Evolutionary conservation across 2,329 filamentous ascomycete species (phyloP).

Genomic region (Fonsecaea monophora): DNA sequence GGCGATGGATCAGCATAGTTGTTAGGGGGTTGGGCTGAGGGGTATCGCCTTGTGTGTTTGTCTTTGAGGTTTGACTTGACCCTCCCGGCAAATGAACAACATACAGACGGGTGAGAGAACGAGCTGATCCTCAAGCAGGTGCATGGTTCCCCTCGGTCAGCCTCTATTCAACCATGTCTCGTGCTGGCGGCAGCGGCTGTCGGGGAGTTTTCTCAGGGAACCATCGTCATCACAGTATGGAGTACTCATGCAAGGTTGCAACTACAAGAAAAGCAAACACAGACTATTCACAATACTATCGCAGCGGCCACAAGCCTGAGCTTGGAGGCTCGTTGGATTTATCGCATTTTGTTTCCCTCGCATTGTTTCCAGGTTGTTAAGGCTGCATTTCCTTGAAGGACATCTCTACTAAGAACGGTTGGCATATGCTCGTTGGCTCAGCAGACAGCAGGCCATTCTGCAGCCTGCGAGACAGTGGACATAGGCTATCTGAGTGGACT

Average conservation of each 20-base stretch:
- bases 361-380: not conserved
- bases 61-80: conserved; percentile 4
- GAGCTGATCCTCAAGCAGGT: conserved; percentile 8
- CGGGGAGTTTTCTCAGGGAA: not conserved
- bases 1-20: not conserved
- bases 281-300: conserved; percentile 1
- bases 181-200: not conserved
- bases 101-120: not conserved
- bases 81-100: not conserved
- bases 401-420: no score
- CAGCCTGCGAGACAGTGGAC: not conserved
- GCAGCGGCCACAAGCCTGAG: not conserved
- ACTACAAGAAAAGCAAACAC: not conserved
- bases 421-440: no score
- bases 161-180: not conserved
- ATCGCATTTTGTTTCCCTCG: not conserved
- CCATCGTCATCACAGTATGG: not conserved
- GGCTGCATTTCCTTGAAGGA: not conserved
- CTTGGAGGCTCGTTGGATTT: not conserved
- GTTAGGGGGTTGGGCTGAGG: not conserved
- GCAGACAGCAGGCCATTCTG: not conserved
- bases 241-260: not conserved
- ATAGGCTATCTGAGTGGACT: not conserved
- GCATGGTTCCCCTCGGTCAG: not conserved
- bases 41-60: not conserved